Conservation (phyloP, 1,139 yeast species). For the Trichomonascaceae sp. region DNA sequence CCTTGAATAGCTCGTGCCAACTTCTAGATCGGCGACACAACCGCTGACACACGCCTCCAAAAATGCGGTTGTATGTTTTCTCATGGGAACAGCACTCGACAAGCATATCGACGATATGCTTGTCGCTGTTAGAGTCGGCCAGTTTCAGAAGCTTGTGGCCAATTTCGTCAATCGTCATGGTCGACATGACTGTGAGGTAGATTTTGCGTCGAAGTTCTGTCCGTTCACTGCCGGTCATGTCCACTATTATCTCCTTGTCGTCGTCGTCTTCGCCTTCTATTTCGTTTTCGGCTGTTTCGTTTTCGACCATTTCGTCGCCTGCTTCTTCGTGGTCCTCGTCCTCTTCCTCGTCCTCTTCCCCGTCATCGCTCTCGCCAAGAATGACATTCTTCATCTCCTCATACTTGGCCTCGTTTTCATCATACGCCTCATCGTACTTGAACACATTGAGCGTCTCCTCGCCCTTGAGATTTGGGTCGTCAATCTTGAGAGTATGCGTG, state of each 20-base stretch:
- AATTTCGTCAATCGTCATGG: conserved; percentile 88
- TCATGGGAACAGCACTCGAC: conserved; percentile 81
- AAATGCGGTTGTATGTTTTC: conserved; percentile 74
- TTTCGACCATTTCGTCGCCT: conserved; percentile 16
- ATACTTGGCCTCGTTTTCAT: conserved; percentile 36
- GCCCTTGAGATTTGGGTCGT: conserved; percentile 34
- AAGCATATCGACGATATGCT: conserved; percentile 56
- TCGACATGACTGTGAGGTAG: conserved; percentile 78
- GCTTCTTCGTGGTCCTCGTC: conserved; percentile 18
- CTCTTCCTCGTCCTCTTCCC: conserved; percentile 12
- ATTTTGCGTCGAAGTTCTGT: conserved; percentile 58
- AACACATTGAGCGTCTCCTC: conserved; percentile 40
- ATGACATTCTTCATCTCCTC: conserved; percentile 30
- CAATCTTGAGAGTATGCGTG: conserved; percentile 47
- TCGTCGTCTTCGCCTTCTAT: conserved; percentile 4
- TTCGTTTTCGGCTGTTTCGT: conserved; percentile 16
- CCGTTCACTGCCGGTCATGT: conserved; percentile 56
- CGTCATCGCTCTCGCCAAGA: conserved; percentile 29
- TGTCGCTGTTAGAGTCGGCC: conserved; percentile 20
- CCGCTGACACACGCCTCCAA: conserved; percentile 66
- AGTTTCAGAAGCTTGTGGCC: conserved; percentile 63
- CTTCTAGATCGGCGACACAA: conserved; percentile 35
- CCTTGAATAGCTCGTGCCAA: conserved; percentile 47
- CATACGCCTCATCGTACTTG: conserved; percentile 39
- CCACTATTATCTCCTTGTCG: conserved; percentile 30